Conservation (phyloP, 345 rosid species). For the Gossypium herbaceum region DNA sequence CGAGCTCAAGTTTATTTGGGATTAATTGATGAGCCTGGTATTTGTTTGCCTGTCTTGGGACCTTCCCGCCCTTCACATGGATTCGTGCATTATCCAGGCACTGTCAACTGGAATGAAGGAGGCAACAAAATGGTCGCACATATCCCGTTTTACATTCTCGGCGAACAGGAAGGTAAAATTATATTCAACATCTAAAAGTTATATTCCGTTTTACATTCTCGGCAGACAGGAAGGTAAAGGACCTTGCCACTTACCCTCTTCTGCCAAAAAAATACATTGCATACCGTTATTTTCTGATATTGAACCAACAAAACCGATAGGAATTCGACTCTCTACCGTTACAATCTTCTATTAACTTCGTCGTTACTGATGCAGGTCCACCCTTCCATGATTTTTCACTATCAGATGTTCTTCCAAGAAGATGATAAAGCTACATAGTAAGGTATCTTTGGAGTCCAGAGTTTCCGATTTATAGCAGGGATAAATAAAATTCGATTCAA, state of each 20-base stretch:
- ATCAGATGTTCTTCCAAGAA: conserved; percentile 54
- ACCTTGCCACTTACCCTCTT: not conserved
- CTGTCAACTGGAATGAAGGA: conserved; percentile 81
- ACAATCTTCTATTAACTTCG: not conserved
- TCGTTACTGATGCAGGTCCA: conserved; percentile 53
- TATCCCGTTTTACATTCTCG: conserved; percentile 79
- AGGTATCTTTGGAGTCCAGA: not conserved
- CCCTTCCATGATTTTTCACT: conserved; percentile 87
- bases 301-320: not conserved
- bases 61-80: conserved; percentile 54
- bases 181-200: no score
- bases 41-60: conserved; percentile 71
- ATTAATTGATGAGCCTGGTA: conserved; percentile 78
- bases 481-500: no score
- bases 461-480: not conserved
- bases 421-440: conserved; percentile 19
- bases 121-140: conserved; percentile 63
- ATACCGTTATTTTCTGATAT: not conserved
- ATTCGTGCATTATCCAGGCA: conserved; percentile 49
- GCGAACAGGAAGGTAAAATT: conserved; percentile 67
- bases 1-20: conserved; percentile 88
- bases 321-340: not conserved
- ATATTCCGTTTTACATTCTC: conserved; percentile 69
- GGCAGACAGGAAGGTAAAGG: conserved; percentile 70
- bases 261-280: not conserved